phyloP scores from a whole-genome alignment of 2,329 filamentous ascomycete genomes.

The Stachybotrys chartarum region DNA sequence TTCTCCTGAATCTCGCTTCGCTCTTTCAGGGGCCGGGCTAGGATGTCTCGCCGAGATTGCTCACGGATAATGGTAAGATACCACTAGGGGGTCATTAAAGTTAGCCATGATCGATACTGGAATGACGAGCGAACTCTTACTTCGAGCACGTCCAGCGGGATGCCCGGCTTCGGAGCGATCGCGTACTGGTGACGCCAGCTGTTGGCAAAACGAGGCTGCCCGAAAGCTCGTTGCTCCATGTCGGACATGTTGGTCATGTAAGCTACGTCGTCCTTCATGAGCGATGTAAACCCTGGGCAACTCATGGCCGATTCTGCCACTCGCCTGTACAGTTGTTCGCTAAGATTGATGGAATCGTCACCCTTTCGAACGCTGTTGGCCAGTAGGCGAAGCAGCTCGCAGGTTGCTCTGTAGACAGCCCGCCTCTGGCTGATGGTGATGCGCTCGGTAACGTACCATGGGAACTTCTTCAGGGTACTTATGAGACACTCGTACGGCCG shows the following conservation, averaged over 20 bases:
- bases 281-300: slow-evolving; percentile 53
- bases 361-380: slow-evolving; percentile 30
- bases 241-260: slow-evolving; percentile 29
- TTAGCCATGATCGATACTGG: not conserved
- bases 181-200: slow-evolving; percentile 47
- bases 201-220: slow-evolving; percentile 39
- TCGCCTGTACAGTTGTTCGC: slow-evolving; percentile 44
- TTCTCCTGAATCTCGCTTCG: slow-evolving; percentile 28
- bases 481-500: slow-evolving; percentile 60
- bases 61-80: slow-evolving; percentile 50
- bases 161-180: slow-evolving; percentile 39
- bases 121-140: slow-evolving; percentile 26
- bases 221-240: slow-evolving; percentile 27
- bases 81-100: slow-evolving; percentile 30
- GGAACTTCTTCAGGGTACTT: slow-evolving; percentile 54
- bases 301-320: slow-evolving; percentile 44
- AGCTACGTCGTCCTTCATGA: slow-evolving; percentile 55
- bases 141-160: slow-evolving; percentile 46
- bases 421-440: slow-evolving; percentile 53
- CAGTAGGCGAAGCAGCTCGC: slow-evolving; percentile 41
- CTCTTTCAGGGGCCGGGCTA: slow-evolving; percentile 31
- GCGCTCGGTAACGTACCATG: slow-evolving; percentile 50
- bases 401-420: slow-evolving; percentile 42
- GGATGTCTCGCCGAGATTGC: slow-evolving; percentile 36
- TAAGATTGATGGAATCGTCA: slow-evolving; percentile 38